These are phyloP conservation scores for Diplodia corticola DNA, from an alignment of 2,329 filamentous ascomycete genomes.

Conservation along the genomic window DNA sequence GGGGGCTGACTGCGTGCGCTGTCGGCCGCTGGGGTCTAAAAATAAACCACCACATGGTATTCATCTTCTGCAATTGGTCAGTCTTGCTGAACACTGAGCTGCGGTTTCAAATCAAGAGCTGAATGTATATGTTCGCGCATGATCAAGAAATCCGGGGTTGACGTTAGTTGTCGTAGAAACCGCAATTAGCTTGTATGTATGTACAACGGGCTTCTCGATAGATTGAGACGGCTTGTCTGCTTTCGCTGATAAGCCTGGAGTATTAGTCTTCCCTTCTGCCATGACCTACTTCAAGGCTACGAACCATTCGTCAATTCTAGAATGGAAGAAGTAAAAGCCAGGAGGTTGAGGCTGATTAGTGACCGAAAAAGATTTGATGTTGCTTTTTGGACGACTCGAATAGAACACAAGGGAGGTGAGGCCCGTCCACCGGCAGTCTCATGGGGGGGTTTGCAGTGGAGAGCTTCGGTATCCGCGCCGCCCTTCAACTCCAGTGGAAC, in stretches of 20 bases:
- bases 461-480: not conserved
- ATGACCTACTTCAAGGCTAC: not conserved
- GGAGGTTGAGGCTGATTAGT: not conserved
- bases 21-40: slow-evolving; percentile 12
- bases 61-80: not conserved
- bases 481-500: not conserved
- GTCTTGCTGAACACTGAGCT: not conserved
- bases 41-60: not conserved
- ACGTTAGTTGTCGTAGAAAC: not conserved
- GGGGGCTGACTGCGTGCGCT: not conserved
- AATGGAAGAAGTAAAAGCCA: not conserved
- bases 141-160: not conserved
- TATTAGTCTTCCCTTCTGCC: not conserved
- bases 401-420: not conserved
- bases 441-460: not conserved
- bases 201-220: not conserved
- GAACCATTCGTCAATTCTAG: not conserved
- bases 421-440: not conserved
- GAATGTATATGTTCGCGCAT: not conserved
- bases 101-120: not conserved
- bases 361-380: too few species aligned
- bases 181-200: not conserved
- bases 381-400: not conserved
- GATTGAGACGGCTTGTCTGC: too few species aligned
- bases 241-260: not conserved